phyloP scores from a whole-genome alignment of 805 yeast species.

The Candida gorgasii region DNA sequence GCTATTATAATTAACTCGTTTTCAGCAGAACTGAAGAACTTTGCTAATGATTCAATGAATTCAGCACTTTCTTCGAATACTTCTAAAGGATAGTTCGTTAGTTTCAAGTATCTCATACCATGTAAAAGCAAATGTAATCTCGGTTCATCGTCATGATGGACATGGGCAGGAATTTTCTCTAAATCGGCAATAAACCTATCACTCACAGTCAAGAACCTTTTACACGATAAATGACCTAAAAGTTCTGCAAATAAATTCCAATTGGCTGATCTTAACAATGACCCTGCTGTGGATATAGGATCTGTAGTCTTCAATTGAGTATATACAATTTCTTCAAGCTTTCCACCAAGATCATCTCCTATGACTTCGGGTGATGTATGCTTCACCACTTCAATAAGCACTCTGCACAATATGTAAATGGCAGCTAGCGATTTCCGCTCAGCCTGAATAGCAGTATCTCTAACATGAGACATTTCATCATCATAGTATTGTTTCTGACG shows the following conservation, averaged over 20 bases:
- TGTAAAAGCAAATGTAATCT: constrained; percentile 72
- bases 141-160: constrained; percentile 46
- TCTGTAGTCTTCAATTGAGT: constrained; percentile 87
- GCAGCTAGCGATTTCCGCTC: constrained; percentile 85
- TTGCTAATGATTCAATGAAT: constrained; percentile 79
- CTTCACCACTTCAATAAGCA: constrained; percentile 85
- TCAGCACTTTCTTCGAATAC: constrained; percentile 92
- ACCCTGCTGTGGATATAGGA: constrained; percentile 61
- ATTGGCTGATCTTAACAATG: constrained; percentile 81
- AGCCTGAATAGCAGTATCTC: constrained; percentile 74
- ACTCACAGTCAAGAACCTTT: constrained; percentile 81
- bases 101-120: constrained; percentile 85
- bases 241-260: constrained; percentile 91
- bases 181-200: constrained; percentile 92
- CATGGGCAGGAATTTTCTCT: constrained; percentile 65
- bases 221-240: constrained; percentile 86
- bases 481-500: constrained; percentile 30
- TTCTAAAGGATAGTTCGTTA: constrained; percentile 85
- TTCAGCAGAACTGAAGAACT: constrained; percentile 69
- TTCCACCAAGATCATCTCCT: constrained; percentile 78
- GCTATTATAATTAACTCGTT: constrained; percentile 69
- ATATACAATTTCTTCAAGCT: constrained; percentile 90
- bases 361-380: constrained; percentile 75
- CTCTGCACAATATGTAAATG: constrained; percentile 87
- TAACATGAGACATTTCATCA: constrained; percentile 43